Percentiles rank a stretch among this genome's conserved stretches.
These are phyloP conservation scores for sunflower (Helianthus annuus) DNA, from an alignment of 129 eudicot species.

Conservation along the genomic window DNA sequence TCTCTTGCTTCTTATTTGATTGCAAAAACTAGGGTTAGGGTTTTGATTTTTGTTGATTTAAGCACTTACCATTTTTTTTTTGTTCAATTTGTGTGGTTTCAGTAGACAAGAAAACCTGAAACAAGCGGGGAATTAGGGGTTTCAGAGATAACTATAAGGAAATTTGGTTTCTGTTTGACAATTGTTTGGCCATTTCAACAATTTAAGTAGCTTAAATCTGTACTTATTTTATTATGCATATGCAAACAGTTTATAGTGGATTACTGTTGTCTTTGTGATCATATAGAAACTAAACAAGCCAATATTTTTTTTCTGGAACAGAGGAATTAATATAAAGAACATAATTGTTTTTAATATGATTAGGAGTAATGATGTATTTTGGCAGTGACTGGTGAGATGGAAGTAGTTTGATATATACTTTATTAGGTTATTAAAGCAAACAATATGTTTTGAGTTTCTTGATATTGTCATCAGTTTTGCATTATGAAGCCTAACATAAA, in stretches of 20 bases:
- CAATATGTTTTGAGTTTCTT: not conserved
- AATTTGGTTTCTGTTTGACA: no score
- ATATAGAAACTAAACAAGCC: not conserved
- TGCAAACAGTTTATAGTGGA: slow-evolving; percentile 8
- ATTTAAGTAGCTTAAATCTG: no score
- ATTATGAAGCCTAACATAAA: not conserved
- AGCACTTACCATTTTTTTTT: no score
- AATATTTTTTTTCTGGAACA: not conserved
- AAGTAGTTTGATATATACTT: not conserved
- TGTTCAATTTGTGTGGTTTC: no score
- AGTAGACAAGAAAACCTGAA: no score
- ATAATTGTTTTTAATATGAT: not conserved
- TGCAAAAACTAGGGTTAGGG: no score
- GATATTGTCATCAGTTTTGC: not conserved
- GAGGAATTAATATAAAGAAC: not conserved
- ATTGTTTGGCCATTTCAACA: no score
- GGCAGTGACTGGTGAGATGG: not conserved
- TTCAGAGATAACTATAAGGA: no score
- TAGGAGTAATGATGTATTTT: not conserved
- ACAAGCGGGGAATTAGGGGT: no score
- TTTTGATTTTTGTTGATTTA: no score
- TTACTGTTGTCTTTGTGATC: not conserved
- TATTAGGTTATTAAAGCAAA: slow-evolving; percentile 5
- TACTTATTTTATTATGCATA: no score
- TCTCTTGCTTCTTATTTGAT: no score